Conservation (phyloP, 1,139 yeast genomes). For the Geotrichum cucujoidarum region DNA sequence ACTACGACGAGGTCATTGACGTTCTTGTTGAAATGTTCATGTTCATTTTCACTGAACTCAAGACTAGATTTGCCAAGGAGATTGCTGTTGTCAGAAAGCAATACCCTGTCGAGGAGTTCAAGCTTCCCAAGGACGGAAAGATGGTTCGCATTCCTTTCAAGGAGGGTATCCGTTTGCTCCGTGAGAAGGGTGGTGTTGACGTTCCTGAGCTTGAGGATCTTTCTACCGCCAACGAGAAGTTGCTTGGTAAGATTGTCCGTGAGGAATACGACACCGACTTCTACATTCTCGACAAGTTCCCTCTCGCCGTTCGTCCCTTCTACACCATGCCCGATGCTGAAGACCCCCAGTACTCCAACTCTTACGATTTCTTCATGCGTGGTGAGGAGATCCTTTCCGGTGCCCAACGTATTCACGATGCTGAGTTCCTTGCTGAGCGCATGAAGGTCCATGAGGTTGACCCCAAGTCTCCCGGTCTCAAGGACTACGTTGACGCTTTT, state of each 20-base stretch:
- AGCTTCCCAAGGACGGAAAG: constrained; percentile 65
- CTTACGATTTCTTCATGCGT: constrained; percentile 96
- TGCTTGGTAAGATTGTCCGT: constrained; percentile 84
- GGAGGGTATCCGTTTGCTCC: constrained; percentile 83
- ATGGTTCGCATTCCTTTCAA: constrained; percentile 87
- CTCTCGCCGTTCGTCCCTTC: constrained; percentile 92
- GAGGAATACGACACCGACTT: constrained; percentile 96
- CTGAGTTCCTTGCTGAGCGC: constrained; percentile 73
- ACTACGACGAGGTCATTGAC: constrained; percentile 91
- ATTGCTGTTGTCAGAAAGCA: constrained; percentile 88
- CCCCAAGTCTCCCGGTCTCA: constrained; percentile 72
- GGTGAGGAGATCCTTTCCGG: constrained; percentile 98
- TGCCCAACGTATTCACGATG: constrained; percentile 98
- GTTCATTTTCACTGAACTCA: constrained; percentile 80
- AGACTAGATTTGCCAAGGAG: constrained; percentile 71
- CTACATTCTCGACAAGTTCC: constrained; percentile 97
- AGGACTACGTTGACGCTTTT: constrained; percentile 90
- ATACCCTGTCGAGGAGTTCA: constrained; percentile 96
- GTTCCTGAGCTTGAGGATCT: constrained; percentile 85
- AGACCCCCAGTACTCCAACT: constrained; percentile 85
- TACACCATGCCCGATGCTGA: constrained; percentile 98
- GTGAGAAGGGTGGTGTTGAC: constrained; percentile 75
- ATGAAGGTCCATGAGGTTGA: constrained; percentile 79
- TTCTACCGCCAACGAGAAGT: constrained; percentile 89
- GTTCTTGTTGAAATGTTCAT: constrained; percentile 78